Evolutionary conservation across 1,284 basidiomycete genomes (phyloP).

Genomic region (Stygiomarasmius scandens): DNA sequence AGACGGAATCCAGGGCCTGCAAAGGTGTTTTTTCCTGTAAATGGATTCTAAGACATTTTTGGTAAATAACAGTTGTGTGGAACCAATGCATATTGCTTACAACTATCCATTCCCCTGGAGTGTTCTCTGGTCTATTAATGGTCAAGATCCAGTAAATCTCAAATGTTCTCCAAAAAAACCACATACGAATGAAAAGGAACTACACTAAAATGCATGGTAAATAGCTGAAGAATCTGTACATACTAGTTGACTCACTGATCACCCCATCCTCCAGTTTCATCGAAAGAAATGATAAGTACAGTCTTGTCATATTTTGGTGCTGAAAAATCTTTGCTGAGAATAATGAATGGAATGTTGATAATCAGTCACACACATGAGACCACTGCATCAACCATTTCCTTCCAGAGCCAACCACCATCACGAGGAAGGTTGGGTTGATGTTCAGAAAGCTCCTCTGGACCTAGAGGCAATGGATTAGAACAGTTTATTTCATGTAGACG

Average conservation of each 20-base stretch:
- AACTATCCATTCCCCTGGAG: conserved; percentile 12
- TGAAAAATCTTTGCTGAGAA: neutral
- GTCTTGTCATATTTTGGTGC: conserved; percentile 1
- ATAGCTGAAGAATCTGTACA: no score
- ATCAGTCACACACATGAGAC: neutral
- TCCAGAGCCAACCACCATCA: conserved; percentile 2
- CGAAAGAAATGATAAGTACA: neutral
- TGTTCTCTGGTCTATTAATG: conserved; percentile 5
- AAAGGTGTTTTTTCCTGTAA: conserved; percentile 6
- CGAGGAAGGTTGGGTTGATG: conserved; percentile 3
- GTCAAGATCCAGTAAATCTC: no score
- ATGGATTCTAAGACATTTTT: conserved; percentile 8
- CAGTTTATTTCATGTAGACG: no score
- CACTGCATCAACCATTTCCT: neutral
- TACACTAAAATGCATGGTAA: neutral
- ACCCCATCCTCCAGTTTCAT: conserved; percentile 2
- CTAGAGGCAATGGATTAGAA: neutral
- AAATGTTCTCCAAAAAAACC: neutral
- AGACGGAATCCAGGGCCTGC: conserved; percentile 12
- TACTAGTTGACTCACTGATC: neutral
- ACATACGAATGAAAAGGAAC: conserved; percentile 5
- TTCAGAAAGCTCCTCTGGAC: conserved; percentile 12
- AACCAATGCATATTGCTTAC: neutral
- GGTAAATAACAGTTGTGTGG: neutral
- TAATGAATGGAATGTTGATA: neutral